Evolutionary conservation across 1,284 basidiomycete genomes (phyloP), one percentile per base, ranked within the genome.

Genomic region (Tranzscheliella williamsii): DNA sequence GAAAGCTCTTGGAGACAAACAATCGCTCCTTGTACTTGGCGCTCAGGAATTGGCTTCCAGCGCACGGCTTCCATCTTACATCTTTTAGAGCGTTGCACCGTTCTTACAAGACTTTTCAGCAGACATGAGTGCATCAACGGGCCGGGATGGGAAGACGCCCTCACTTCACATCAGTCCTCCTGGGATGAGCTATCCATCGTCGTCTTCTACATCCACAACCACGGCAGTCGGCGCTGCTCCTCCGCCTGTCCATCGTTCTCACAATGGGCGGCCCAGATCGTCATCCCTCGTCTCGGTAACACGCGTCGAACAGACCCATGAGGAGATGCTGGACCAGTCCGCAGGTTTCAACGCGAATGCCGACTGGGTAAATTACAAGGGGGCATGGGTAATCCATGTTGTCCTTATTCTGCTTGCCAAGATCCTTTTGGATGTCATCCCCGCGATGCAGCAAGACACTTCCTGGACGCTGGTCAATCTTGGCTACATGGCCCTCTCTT

Each of bases 291-390:
- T 81, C 4, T 70, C 67, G n/a, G 79, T 81, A 12, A 73, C 79
- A 32, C 75, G 79, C 35, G 75, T 80, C 22, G 70, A 78, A 36
- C 72, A 78, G 51, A 79, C 78, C 29, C 79, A 78, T 52, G 80
- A 80, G 50, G 78, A 80, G 52, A 49, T 76, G 53, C 68, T 80
- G 30, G 80, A 80, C 50, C 75, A 79, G 55, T 70, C 61, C 16
- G 77, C 79, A 5, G 69, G 77, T 7, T 78, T 72, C 40, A 96
- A 97, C 78, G 85, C 90, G 70, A 99, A 99, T 78, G 92, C 91
- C 8, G 87, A 92, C 73, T 99, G 94, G 94, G 95, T 98, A 73
- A 96, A 99, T 77, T 86, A 89, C 58, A 98, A 98, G 80, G 94
- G 72, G 9, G 94, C 95, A 60, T 98, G 94, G 94, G 82, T 94